Base-by-base conservation (phyloP, 140 eudicot genomes). In the Anethum foeniculum region DNA sequence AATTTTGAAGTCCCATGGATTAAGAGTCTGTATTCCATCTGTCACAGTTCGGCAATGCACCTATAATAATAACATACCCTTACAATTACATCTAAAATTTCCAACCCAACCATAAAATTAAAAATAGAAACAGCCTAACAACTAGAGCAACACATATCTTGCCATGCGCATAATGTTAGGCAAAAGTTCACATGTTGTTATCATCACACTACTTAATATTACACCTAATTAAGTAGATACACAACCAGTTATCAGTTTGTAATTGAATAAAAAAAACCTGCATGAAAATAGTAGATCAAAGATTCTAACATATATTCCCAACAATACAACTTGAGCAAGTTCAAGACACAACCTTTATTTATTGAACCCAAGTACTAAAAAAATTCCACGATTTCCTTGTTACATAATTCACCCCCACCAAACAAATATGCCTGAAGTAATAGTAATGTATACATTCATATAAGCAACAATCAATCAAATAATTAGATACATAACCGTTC, bases 1-100 rank as follows among this genome's bases (percentile, higher is more conserved):
- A 23, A 95, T n/a, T 71, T 88, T 87, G 87, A 95, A 95, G 82
- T 87, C 85, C 97, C 97, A 89, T 47, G 99, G 97, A 0, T 89
- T 81, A 77, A 91, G 68, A 25, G 87, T 80, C 32, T 71, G 85
- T 72, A 85, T 75, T 80, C 97, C 97, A 32, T 95, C 94, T 19
- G 97, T 89, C 39, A 88, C 88, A 49, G 97, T 85, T 85, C 86
- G 86, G 73, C 99, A 95, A 75, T 87, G 90, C 76, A 95, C 88
- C 99, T 95, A 81, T n/a, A 19, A 83, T n/a, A 19, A 83, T 27
- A 77, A 76, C 78, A 77, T 23, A 73, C 39, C 41, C 9, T 21
- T 5, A 39, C 2, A 71, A 46, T 47, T 47, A 47, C 19, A 62
- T 62, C 34, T 0, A 25, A 62, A 25, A 9, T 62, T 56, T 3